Percentiles rank a stretch among this genome's conserved stretches.
Conservation (phyloP, 2,329 filamentous ascomycete species). For the Fusarium hainanense region DNA sequence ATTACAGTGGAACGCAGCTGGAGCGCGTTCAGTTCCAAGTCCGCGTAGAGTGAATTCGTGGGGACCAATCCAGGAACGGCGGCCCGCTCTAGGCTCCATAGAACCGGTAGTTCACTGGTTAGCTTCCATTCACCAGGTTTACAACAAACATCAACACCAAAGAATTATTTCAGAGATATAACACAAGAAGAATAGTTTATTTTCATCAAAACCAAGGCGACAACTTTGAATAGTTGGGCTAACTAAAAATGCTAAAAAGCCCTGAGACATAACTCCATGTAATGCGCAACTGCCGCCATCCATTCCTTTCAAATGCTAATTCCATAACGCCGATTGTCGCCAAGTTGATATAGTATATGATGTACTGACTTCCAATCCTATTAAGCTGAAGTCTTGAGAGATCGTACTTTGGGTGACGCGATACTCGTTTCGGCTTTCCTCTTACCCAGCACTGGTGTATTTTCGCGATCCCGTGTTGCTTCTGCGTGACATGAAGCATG, state of each 20-base stretch:
- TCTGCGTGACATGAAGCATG: constrained; percentile 92
- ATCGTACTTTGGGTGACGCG: constrained; percentile 52
- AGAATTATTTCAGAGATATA: not conserved
- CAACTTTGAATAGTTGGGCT: constrained; percentile 3
- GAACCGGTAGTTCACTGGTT: constrained; percentile 18
- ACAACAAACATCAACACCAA: not conserved
- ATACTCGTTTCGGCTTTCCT: constrained; percentile 75
- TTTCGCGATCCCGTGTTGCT: constrained; percentile 73
- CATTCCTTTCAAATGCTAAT: constrained; percentile 17
- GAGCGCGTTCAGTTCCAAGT: constrained; percentile 13
- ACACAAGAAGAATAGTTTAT: not conserved
- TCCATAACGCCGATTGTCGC: constrained; percentile 36
- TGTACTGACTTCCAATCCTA: not conserved
- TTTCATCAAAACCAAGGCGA: constrained; percentile 2
- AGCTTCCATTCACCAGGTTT: not conserved
- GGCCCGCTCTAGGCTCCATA: constrained; percentile 40
- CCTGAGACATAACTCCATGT: constrained; percentile 29
- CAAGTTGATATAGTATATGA: constrained; percentile 9
- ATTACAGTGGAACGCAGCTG: constrained; percentile 19
- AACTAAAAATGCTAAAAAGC: constrained; percentile 11
- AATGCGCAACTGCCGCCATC: constrained; percentile 29
- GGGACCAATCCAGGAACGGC: constrained; percentile 31
- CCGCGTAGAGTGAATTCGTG: constrained; percentile 28
- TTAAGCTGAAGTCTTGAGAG: constrained; percentile 51
- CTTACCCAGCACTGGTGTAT: constrained; percentile 72